Conservation (phyloP, 2,329 filamentous ascomycete genomes). For the Exophiala calicioides region DNA sequence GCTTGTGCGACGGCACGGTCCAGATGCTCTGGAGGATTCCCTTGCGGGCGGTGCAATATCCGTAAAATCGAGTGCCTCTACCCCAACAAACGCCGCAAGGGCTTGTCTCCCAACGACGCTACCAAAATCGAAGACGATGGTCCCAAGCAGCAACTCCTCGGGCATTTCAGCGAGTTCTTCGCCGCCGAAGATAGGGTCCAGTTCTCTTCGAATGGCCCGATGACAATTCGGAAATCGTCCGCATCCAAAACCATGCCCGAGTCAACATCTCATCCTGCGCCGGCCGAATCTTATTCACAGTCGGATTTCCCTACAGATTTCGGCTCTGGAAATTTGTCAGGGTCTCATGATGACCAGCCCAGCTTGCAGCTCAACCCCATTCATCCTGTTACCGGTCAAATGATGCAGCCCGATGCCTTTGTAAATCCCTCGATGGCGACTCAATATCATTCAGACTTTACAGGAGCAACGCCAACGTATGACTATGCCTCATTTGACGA, state of each 20-base stretch:
- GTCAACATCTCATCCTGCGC: not conserved
- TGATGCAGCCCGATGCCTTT: constrained; percentile 11
- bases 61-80: constrained; percentile 43
- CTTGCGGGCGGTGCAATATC: constrained; percentile 38
- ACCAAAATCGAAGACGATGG: constrained; percentile 42
- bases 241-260: not conserved
- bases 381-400: not conserved
- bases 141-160: constrained; percentile 11
- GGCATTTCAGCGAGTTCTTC: constrained; percentile 23
- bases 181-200: not conserved
- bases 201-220: not conserved
- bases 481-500: constrained; percentile 38
- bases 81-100: constrained; percentile 41
- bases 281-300: not conserved
- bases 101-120: constrained; percentile 27
- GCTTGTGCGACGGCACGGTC: constrained; percentile 44
- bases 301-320: not conserved
- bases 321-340: not conserved
- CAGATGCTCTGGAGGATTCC: constrained; percentile 29
- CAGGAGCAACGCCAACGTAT: constrained; percentile 31
- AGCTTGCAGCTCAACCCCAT: not conserved
- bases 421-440: constrained; percentile 2
- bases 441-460: constrained; percentile 11
- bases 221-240: constrained; percentile 1
- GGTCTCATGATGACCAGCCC: not conserved